Evolutionary conservation across 805 yeast species (phyloP).

Genomic region (Zygosaccharomyces siamensis): DNA sequence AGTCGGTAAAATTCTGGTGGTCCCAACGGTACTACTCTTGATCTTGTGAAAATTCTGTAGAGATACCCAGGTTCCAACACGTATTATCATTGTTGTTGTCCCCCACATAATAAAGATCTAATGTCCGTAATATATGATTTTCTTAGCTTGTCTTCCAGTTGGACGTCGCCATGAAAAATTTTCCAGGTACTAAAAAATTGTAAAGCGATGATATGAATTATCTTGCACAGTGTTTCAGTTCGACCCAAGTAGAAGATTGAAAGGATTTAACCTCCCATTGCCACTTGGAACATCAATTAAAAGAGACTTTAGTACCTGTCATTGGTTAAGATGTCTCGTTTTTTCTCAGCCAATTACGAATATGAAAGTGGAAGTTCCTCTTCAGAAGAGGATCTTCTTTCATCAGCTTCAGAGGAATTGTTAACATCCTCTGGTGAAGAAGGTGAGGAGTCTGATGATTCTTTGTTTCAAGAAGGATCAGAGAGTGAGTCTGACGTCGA

Average conservation of each 20-base stretch:
- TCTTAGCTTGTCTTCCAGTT: neutral
- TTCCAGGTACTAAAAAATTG: constrained; percentile 7
- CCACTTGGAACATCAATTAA: constrained; percentile 3
- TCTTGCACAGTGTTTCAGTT: neutral
- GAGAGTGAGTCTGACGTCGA: constrained; percentile 40
- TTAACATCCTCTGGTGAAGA: constrained; percentile 25
- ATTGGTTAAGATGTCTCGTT: constrained; percentile 67
- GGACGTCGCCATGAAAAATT: constrained; percentile 16
- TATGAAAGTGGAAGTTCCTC: constrained; percentile 43
- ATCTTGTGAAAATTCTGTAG: neutral
- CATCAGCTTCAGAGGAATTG: constrained; percentile 40
- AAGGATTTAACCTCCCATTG: neutral
- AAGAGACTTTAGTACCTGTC: neutral
- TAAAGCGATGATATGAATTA: neutral
- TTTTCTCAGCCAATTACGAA: constrained; percentile 60
- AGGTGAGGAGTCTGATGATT: constrained; percentile 36
- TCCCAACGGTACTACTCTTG: neutral
- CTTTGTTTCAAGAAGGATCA: constrained; percentile 35
- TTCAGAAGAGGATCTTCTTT: constrained; percentile 42
- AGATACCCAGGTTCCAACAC: neutral
- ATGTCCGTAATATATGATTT: neutral
- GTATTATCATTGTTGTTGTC: neutral
- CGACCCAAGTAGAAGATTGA: neutral
- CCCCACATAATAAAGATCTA: neutral
- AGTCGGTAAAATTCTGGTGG: neutral